Evolutionary conservation across 2,329 filamentous ascomycete genomes (phyloP).

Genomic region (Penicillium psychrosexuale): DNA sequence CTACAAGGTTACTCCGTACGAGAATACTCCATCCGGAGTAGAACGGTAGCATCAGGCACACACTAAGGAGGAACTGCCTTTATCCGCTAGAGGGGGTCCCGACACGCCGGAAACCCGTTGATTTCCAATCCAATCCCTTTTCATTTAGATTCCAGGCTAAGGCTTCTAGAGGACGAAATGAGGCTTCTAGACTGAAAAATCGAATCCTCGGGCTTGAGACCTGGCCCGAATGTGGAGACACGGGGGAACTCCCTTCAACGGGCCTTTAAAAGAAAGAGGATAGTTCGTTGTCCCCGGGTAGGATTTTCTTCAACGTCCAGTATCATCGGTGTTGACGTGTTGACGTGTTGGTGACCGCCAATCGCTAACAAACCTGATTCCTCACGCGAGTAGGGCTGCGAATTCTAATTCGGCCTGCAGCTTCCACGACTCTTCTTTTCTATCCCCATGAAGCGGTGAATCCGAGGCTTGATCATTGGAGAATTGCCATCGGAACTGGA

Average conservation of each 20-base stretch:
- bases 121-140: background rate
- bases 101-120: background rate
- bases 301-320: background rate
- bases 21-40: background rate
- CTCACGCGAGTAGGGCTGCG: background rate
- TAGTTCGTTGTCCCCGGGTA: background rate
- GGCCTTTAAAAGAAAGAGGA: background rate
- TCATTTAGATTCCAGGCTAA: background rate
- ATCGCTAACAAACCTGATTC: constrained; percentile 3
- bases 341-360: constrained; percentile 6
- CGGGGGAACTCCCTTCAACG: constrained; percentile 1
- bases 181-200: constrained; percentile 1
- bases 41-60: background rate
- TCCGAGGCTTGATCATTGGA: background rate
- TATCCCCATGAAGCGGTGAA: constrained; percentile 9
- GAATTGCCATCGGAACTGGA: background rate
- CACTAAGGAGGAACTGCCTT: constrained; percentile 5
- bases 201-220: constrained; percentile 3
- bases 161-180: background rate
- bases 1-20: background rate
- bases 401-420: background rate
- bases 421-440: background rate
- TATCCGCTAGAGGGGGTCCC: constrained; percentile 2
- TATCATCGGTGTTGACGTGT: constrained; percentile 14
- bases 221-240: constrained; percentile 6